phyloP scores from a whole-genome alignment of 2,329 filamentous ascomycete species.

The Fusarium stilboides region DNA sequence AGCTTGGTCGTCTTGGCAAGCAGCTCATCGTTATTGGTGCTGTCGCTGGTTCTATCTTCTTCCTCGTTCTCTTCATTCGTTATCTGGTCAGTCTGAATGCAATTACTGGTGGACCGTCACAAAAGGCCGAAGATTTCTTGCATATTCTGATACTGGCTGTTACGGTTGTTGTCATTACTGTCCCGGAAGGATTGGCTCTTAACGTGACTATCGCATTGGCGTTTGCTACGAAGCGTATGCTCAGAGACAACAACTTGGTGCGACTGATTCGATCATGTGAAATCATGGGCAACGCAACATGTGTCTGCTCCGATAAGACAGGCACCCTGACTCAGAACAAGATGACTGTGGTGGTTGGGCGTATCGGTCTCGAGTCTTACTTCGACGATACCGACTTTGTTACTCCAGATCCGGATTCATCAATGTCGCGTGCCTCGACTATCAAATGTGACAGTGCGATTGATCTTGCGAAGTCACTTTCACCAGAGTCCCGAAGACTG shows the following conservation, averaged over 20 bases:
- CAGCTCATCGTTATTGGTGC: constrained; percentile 71
- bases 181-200: constrained; percentile 72
- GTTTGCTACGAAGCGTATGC: constrained; percentile 74
- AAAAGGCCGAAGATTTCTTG: constrained; percentile 71
- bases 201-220: constrained; percentile 74
- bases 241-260: constrained; percentile 74
- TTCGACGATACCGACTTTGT: constrained; percentile 56
- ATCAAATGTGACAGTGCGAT: constrained; percentile 50
- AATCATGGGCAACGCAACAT: constrained; percentile 76
- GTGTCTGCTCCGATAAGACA: constrained; percentile 76
- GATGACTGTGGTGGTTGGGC: constrained; percentile 73
- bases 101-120: constrained; percentile 59
- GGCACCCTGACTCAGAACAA: constrained; percentile 76
- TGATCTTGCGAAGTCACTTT: constrained; percentile 52
- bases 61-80: constrained; percentile 59
- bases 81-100: constrained; percentile 55
- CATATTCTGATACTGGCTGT: constrained; percentile 72
- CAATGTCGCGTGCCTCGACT: constrained; percentile 42
- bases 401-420: constrained; percentile 36
- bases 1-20: constrained; percentile 82
- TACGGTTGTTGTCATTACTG: constrained; percentile 72
- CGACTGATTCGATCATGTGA: constrained; percentile 72
- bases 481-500: constrained; percentile 54
- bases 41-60: constrained; percentile 60
- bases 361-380: constrained; percentile 60